Conservation (phyloP, 306 rosid genomes). For the Rosa persica region DNA sequence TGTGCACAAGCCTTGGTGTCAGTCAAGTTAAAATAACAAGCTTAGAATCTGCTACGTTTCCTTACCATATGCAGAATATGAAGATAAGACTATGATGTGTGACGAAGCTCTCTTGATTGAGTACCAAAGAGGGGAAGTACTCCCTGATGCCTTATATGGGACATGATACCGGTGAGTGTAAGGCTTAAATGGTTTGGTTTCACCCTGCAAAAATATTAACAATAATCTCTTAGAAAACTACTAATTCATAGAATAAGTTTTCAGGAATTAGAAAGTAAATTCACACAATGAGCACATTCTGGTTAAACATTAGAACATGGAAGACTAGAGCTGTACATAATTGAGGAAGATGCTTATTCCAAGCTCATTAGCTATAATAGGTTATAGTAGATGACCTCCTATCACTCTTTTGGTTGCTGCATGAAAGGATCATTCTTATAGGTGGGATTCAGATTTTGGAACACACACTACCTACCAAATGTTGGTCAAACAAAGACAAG, state of each 20-base stretch:
- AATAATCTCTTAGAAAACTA: neutral
- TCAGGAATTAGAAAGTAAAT: neutral
- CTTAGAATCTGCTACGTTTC: neutral
- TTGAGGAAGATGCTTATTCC: constrained; percentile 6
- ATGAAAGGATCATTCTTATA: neutral
- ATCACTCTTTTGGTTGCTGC: neutral
- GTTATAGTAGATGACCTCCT: neutral
- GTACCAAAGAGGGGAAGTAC: constrained; percentile 46
- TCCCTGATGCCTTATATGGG: constrained; percentile 43
- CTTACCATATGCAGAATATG: constrained; percentile 77
- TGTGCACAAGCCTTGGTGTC: neutral
- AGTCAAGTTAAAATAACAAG: neutral
- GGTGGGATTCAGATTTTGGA: neutral
- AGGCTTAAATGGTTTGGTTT: constrained; percentile 68
- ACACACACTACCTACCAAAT: neutral
- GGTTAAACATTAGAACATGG: neutral
- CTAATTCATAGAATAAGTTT: neutral
- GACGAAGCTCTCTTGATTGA: constrained; percentile 79
- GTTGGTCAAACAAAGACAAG: neutral
- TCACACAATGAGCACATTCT: neutral
- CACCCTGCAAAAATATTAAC: constrained; percentile 48
- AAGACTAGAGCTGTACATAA: neutral
- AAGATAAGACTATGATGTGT: constrained; percentile 66
- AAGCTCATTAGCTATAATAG: neutral
- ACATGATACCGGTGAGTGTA: constrained; percentile 45